These are phyloP conservation scores for Nymphaea colorata DNA, from an alignment of 164 flowering plant species.

Conservation along the genomic window DNA sequence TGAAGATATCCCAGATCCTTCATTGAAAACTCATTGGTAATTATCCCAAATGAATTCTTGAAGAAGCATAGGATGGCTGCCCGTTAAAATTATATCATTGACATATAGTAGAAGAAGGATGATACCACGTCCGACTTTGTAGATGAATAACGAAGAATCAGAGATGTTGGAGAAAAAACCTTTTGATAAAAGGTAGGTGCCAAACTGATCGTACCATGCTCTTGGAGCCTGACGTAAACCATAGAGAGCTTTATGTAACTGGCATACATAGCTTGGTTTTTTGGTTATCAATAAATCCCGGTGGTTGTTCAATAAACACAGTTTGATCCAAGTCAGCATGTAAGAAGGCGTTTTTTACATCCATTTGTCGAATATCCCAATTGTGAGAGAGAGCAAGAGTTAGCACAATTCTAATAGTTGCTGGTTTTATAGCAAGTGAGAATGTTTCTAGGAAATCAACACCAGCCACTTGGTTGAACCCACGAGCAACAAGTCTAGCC, in stretches of 20 bases:
- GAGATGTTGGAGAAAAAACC: neutral
- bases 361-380: neutral
- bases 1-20: neutral
- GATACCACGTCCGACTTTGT: neutral
- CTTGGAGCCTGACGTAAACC: neutral
- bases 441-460: neutral
- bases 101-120: neutral
- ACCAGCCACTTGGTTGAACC: neutral
- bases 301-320: conserved; percentile 1
- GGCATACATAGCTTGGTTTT: neutral
- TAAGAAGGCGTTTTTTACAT: neutral
- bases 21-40: neutral
- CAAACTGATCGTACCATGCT: neutral
- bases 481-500: neutral
- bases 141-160: neutral
- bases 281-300: neutral
- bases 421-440: neutral
- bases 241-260: neutral
- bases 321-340: neutral
- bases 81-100: neutral
- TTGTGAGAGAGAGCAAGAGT: neutral
- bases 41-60: neutral
- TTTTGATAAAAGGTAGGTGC: neutral
- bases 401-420: neutral
- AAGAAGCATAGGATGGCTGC: neutral